Base-by-base conservation (phyloP, 257 asterid genomes). In the Paulownia fortunei region DNA sequence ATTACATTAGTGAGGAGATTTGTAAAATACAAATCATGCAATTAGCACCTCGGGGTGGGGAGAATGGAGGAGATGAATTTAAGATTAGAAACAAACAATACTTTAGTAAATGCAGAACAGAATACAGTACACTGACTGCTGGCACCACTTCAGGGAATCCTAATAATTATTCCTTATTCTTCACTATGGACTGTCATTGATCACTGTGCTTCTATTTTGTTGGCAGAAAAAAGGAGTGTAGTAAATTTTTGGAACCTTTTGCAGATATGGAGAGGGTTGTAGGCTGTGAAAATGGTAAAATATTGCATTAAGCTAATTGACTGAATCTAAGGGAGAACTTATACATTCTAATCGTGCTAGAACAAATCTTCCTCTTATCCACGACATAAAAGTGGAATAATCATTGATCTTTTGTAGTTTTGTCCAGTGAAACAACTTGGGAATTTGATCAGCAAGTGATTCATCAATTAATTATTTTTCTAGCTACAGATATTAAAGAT, bases 1-100 rank as follows among this genome's bases (percentile, higher is more conserved):
- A 55, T 63, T 49, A 52, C 39, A 61, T 84, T 97, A 63, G 47
- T 64, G 11, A 52, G 60, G 32, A 42, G 27, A 55, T 18, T 13
- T 24, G 44, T 32, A 26, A 36, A 59, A 68, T 19, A 62, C 26
- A 68, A 67, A 84, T 65, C 78, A 72, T 32, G 27, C 69, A 49
- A 49, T 92, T 49, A 58, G 62, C 62, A 37, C 18, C 16, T 24
- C 3, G 36, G 21, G 41, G 63, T 36, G 26, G 41, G 59, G 27
- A 51, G 39, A 60, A 76, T 32, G 65, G 74, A 46, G 12, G 67
- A 64, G 27, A 13, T 16, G 18, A 6, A 13, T 2, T 72, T 11
- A 51, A 24, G 27, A 32, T 6, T 8, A 60, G 21, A 61, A 68
- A 60, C 16, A 23, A 19, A 55, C 10, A 71, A 18, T 39, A 41